phyloP scores from a whole-genome alignment of 768 basidiomycete genomes.

The Tephrocybe sp. region DNA sequence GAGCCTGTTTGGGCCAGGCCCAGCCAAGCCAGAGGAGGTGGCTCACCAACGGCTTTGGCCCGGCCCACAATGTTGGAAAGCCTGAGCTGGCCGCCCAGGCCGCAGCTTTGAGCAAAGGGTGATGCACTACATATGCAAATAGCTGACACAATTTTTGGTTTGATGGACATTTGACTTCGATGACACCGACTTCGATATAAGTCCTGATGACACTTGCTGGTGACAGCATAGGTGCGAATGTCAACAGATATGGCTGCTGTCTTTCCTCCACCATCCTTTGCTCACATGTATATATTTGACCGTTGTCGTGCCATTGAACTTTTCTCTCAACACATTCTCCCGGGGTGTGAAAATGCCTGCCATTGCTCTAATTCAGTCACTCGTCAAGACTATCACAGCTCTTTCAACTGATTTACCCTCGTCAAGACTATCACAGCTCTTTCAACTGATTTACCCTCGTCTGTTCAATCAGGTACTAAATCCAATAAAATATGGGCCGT shows the following conservation, averaged over 20 bases:
- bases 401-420: too few species aligned
- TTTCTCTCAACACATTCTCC: not conserved
- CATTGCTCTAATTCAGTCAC: not conserved
- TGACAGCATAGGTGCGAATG: not conserved
- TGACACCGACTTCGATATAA: not conserved
- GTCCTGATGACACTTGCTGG: not conserved
- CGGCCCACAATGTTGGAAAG: not conserved
- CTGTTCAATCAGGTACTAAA: conserved; percentile 1
- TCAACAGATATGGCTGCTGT: not conserved
- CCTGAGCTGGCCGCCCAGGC: not conserved
- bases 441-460: not conserved
- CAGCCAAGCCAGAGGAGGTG: not conserved
- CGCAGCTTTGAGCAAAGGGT: too few species aligned
- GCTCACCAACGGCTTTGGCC: too few species aligned
- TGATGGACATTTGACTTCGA: too few species aligned
- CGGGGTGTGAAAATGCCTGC: too few species aligned
- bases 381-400: too few species aligned
- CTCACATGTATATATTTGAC: not conserved
- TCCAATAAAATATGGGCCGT: conserved; percentile 5
- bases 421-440: too few species aligned
- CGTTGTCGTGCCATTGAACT: not conserved
- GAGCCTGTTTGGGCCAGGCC: not conserved
- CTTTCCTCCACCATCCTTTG: not conserved
- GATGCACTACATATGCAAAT: too few species aligned
- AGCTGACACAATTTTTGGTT: too few species aligned